Evolutionary conservation across 2,329 filamentous ascomycete genomes (phyloP).

Genomic region (Epichloe baconii): DNA sequence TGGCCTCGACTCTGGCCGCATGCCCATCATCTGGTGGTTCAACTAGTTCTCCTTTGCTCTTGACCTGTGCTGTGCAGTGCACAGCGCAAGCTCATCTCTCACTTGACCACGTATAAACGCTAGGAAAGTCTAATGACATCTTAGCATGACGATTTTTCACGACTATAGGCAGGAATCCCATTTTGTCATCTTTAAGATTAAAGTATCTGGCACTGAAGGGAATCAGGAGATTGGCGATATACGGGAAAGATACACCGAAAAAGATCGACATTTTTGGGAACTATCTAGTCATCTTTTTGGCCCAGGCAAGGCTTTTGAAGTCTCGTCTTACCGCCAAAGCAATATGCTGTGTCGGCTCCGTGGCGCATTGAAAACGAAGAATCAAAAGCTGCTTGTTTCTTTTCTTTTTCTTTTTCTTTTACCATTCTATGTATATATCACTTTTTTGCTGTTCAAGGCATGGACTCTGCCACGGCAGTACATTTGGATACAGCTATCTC

Average conservation of each 20-base stretch:
- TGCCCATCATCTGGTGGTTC: constrained; percentile 33
- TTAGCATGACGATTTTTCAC: constrained; percentile 4
- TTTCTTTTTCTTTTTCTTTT: background rate
- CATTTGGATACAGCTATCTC: background rate
- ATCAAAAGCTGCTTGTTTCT: background rate
- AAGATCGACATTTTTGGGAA: background rate
- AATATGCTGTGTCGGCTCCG: background rate
- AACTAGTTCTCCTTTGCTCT: constrained; percentile 15
- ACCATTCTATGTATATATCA: constrained; percentile 2
- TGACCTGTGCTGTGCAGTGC: constrained; percentile 5
- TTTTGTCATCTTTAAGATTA: background rate
- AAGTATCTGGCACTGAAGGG: background rate
- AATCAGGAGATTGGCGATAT: background rate
- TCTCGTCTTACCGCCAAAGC: background rate
- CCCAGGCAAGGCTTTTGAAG: too few species aligned
- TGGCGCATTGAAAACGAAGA: background rate
- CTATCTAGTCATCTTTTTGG: background rate
- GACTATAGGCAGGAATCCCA: background rate
- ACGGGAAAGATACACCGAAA: background rate
- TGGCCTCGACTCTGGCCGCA: constrained; percentile 30
- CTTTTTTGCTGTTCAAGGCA: background rate
- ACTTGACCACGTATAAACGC: background rate
- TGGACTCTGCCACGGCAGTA: background rate
- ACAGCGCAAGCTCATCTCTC: constrained; percentile 1
- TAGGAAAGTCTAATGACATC: background rate